These are phyloP conservation scores for Ceratobasidium theobromae DNA, from an alignment of 1,284 basidiomycete species.

Conservation along the genomic window DNA sequence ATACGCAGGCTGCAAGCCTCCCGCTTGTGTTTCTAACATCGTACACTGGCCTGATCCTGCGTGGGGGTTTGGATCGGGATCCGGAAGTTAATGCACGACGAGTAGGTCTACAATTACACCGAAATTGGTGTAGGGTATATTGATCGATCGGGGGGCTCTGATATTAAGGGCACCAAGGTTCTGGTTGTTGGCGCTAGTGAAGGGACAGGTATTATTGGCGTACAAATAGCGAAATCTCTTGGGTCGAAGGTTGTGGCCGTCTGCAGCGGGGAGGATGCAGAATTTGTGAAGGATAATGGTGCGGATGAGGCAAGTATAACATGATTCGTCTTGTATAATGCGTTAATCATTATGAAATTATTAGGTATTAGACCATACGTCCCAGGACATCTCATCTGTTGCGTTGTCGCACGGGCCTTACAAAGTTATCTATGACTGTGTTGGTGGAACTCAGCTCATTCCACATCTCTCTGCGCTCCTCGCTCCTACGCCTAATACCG, in stretches of 20 bases:
- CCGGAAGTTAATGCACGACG: not conserved
- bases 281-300: slow-evolving; percentile 5
- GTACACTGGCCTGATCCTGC: not conserved
- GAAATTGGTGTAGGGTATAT: not conserved
- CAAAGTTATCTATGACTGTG: slow-evolving; percentile 9
- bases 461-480: not conserved
- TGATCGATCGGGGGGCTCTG: not conserved
- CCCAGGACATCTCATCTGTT: not conserved
- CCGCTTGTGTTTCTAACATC: slow-evolving; percentile 7
- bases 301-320: not conserved
- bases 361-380: slow-evolving; percentile 7
- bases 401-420: not conserved
- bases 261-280: slow-evolving; percentile 1
- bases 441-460: slow-evolving; percentile 7
- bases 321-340: too few relatives aligned
- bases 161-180: slow-evolving; percentile 3
- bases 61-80: not conserved
- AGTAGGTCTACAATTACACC: not conserved
- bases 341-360: not conserved
- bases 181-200: slow-evolving; percentile 3
- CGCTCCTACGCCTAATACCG: not conserved
- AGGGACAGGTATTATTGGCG: slow-evolving; percentile 8
- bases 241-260: not conserved
- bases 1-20: not conserved
- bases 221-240: slow-evolving; percentile 38